phyloP scores from a whole-genome alignment of 306 rosid genomes.

The Cercis canadensis region DNA sequence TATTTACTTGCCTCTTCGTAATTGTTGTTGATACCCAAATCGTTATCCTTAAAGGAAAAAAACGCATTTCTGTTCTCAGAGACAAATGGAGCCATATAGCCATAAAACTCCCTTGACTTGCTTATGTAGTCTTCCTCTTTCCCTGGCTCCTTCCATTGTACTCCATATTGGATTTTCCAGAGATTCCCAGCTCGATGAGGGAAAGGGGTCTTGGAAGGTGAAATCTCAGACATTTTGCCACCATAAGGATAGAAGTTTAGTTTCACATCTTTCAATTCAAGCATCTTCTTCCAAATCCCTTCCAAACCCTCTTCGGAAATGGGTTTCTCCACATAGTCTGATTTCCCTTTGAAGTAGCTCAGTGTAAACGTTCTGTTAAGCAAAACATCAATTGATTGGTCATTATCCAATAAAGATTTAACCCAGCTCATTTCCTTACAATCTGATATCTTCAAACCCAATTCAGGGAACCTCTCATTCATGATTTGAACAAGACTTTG shows the following conservation, averaged over 20 bases:
- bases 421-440: conserved; percentile 39
- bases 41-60: too few species aligned
- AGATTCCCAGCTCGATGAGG: conserved; percentile 45
- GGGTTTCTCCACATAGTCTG: conserved; percentile 41
- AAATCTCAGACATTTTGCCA: conserved; percentile 38
- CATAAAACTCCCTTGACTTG: conserved; percentile 1
- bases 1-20: conserved; percentile 29
- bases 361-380: conserved; percentile 14
- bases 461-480: conserved; percentile 29
- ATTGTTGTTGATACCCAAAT: background rate
- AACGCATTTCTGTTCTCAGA: too few species aligned
- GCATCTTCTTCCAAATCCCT: conserved; percentile 33
- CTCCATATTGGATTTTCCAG: conserved; percentile 35
- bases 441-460: conserved; percentile 36
- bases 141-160: conserved; percentile 26
- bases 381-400: background rate
- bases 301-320: conserved; percentile 41
- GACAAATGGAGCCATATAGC: too few species aligned
- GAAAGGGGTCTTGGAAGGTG: conserved; percentile 37
- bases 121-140: conserved; percentile 12
- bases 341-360: conserved; percentile 31
- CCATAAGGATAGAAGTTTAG: conserved; percentile 46
- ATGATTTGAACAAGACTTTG: conserved; percentile 27
- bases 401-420: conserved; percentile 6
- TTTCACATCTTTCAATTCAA: conserved; percentile 22